Percentiles rank a stretch among this genome's conserved stretches.
phyloP scores from a whole-genome alignment of 2,329 filamentous ascomycete species.

The Plenodomus lindquistii region DNA sequence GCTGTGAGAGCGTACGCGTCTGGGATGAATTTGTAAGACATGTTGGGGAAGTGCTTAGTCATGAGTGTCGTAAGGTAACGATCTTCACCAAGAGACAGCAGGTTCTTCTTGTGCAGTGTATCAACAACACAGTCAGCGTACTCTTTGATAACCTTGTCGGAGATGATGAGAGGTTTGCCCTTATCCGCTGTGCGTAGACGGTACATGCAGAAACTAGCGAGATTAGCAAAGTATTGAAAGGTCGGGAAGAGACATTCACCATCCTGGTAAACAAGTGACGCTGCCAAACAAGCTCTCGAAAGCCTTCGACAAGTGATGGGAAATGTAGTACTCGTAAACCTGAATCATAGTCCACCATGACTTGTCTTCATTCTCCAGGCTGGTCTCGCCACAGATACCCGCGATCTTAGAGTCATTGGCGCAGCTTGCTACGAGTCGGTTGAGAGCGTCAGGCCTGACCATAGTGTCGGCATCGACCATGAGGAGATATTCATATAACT shows the following conservation, averaged over 20 bases:
- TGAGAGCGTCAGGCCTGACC: slow-evolving; percentile 89
- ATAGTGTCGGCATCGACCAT: slow-evolving; percentile 98
- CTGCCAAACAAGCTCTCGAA: slow-evolving; percentile 98
- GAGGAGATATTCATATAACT: slow-evolving; percentile 94
- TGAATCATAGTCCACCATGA: slow-evolving; percentile 99
- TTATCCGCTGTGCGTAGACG: slow-evolving; percentile 91
- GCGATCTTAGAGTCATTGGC: slow-evolving; percentile 94
- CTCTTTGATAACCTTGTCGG: slow-evolving; percentile 82
- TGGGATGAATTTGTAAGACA: slow-evolving; percentile 95
- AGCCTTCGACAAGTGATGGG: slow-evolving; percentile 93
- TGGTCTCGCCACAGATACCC: slow-evolving; percentile 96
- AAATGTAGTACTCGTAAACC: slow-evolving; percentile 99
- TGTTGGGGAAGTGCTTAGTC: slow-evolving; percentile 94
- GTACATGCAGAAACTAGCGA: slow-evolving; percentile 93
- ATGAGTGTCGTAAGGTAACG: slow-evolving; percentile 95
- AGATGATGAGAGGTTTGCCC: slow-evolving; percentile 91
- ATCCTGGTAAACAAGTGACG: slow-evolving; percentile 98
- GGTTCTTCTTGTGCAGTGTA: slow-evolving; percentile 92
- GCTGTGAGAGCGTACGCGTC: slow-evolving; percentile 93
- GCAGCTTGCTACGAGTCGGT: slow-evolving; percentile 88
- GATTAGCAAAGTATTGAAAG: slow-evolving; percentile 16
- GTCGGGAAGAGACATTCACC: slow-evolving; percentile 64
- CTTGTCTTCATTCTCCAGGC: slow-evolving; percentile 89
- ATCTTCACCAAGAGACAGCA: slow-evolving; percentile 93
- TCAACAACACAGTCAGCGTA: slow-evolving; percentile 90